These are phyloP conservation scores for Pigoraptor vietnamica DNA, from an alignment of 78 protist genomes.

Conservation along the genomic window DNA sequence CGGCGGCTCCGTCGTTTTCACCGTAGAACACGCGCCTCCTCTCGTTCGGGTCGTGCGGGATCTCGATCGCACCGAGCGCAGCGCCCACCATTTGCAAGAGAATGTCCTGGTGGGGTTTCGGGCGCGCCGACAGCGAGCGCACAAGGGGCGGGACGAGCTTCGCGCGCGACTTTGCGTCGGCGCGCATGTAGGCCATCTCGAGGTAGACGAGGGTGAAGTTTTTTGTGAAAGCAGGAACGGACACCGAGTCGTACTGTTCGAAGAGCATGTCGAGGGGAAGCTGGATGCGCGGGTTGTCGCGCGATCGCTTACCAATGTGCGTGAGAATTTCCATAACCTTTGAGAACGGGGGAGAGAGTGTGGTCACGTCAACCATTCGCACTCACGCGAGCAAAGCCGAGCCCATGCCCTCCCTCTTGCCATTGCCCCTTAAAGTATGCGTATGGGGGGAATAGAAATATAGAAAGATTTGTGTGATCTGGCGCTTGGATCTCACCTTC, in stretches of 20 bases:
- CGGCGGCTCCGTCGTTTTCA: not conserved
- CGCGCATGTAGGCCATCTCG: conserved; percentile 36
- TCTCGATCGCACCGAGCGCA: not conserved
- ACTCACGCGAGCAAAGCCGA: too few relatives aligned
- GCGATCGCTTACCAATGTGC: conserved; percentile 26
- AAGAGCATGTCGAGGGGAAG: conserved; percentile 27
- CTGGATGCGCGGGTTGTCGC: conserved; percentile 8
- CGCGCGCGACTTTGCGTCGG: not conserved
- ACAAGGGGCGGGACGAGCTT: conserved; percentile 5
- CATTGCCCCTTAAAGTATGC: too few relatives aligned
- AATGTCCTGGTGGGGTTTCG: conserved; percentile 33
- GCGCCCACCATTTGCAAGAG: conserved; percentile 37
- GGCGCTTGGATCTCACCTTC: too few relatives aligned
- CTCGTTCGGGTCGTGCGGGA: conserved; percentile 12
- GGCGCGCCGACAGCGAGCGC: not conserved
- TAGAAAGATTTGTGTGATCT: too few relatives aligned
- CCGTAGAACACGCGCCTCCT: conserved; percentile 1
- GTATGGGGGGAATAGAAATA: too few relatives aligned
- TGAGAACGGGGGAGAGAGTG: too few relatives aligned
- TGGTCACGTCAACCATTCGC: too few relatives aligned
- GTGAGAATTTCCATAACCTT: conserved; percentile 48
- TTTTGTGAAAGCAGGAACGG: not conserved
- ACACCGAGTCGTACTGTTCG: not conserved
- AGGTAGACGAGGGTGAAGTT: conserved; percentile 43
- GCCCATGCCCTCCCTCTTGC: too few relatives aligned